A percentile compares a stretch with the other conserved stretches of the same genome.
Conservation (phyloP, 768 basidiomycete species). For the Hericium erinaceus region DNA sequence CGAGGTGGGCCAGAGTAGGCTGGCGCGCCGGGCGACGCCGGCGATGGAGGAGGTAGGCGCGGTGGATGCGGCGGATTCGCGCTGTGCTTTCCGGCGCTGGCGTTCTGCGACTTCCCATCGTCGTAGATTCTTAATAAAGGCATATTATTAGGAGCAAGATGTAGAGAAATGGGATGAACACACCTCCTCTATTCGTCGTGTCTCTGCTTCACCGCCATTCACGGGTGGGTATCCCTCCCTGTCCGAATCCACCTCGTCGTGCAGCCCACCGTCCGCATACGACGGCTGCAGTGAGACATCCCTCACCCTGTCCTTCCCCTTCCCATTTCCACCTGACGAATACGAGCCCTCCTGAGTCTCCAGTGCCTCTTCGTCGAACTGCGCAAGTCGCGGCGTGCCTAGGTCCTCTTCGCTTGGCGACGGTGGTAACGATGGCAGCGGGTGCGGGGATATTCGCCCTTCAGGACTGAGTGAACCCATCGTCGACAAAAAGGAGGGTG, state of each 20-base stretch:
- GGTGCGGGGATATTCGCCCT: not conserved
- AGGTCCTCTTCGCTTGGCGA: not conserved
- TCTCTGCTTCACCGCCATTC: slow-evolving; percentile 57
- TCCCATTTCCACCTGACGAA: not conserved
- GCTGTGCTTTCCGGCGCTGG: slow-evolving; percentile 61
- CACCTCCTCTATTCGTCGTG: slow-evolving; percentile 67
- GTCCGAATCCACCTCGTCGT: not conserved
- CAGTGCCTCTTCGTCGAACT: not conserved
- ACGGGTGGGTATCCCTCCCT: slow-evolving; percentile 50
- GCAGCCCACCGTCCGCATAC: slow-evolving; percentile 1
- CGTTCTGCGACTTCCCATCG: slow-evolving; percentile 75
- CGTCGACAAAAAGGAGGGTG: no score
- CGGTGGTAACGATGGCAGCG: not conserved
- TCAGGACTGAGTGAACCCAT: not conserved
- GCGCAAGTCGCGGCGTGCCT: not conserved
- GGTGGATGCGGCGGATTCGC: slow-evolving; percentile 37
- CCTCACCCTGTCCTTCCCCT: slow-evolving; percentile 7
- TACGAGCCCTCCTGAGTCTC: not conserved
- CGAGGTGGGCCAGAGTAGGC: slow-evolving; percentile 41
- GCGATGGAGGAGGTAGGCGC: slow-evolving; percentile 39
- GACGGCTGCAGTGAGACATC: not conserved
- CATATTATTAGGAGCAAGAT: not conserved
- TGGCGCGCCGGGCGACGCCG: slow-evolving; percentile 51
- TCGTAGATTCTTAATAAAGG: slow-evolving; percentile 49
- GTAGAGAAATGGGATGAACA: slow-evolving; percentile 12